A percentile compares a stretch with the other conserved stretches of the same genome.
Conservation (phyloP, 2,329 filamentous ascomycete species). For the Penicillium brasilianum region DNA sequence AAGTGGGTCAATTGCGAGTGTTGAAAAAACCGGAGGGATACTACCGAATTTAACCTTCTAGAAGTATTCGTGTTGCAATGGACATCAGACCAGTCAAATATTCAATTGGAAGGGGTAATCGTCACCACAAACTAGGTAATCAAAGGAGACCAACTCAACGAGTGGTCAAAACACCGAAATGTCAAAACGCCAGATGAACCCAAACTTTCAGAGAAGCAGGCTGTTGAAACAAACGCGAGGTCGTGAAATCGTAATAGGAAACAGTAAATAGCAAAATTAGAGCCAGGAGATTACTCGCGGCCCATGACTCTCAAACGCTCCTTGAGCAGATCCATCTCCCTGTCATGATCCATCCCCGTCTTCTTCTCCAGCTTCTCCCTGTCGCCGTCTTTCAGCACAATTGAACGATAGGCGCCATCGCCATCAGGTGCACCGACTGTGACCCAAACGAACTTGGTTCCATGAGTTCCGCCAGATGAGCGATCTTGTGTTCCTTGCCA, state of each 20-base stretch:
- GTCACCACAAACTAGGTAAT: not conserved
- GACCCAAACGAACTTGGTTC: slow-evolving; percentile 58
- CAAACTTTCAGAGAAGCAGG: not conserved
- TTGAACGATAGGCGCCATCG: slow-evolving; percentile 50
- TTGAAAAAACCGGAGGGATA: not conserved
- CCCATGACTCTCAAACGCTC: slow-evolving; percentile 37
- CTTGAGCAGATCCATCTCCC: slow-evolving; percentile 37
- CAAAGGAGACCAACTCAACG: not conserved
- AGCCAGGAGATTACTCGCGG: slow-evolving; percentile 23
- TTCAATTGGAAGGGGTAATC: not conserved
- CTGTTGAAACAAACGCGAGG: slow-evolving; percentile 15
- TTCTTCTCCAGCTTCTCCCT: slow-evolving; percentile 25
- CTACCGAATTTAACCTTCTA: too few relatives aligned
- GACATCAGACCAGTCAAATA: not conserved
- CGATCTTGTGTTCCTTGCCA: slow-evolving; percentile 51
- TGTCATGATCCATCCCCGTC: slow-evolving; percentile 27
- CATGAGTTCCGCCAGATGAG: slow-evolving; percentile 49
- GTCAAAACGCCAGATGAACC: slow-evolving; percentile 1
- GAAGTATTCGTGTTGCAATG: not conserved
- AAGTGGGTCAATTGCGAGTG: not conserved
- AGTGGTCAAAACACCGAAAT: not conserved
- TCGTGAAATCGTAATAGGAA: slow-evolving; percentile 34
- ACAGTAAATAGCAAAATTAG: slow-evolving; percentile 15
- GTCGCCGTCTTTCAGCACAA: slow-evolving; percentile 39
- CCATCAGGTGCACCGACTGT: slow-evolving; percentile 55